phyloP scores from a whole-genome alignment of 805 yeast species.

The Teunomyces tritomae region DNA sequence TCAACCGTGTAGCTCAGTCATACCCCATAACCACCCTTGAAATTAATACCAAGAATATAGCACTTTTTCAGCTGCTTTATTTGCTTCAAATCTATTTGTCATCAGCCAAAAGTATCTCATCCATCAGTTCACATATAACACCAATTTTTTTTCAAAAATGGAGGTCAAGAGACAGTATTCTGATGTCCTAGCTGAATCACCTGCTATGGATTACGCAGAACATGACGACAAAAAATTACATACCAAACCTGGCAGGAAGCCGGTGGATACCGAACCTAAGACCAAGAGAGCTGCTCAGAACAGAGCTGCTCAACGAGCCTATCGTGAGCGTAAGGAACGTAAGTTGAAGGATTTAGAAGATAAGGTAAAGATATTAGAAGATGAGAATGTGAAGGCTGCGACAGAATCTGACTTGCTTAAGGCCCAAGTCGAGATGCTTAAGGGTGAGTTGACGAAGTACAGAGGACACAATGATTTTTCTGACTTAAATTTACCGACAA shows the following conservation, averaged over 20 bases:
- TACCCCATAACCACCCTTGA: background rate
- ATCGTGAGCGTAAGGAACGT: slow-evolving; percentile 87
- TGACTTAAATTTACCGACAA: slow-evolving; percentile 29
- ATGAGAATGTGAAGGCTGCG: slow-evolving; percentile 61
- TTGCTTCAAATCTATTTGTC: too few species aligned
- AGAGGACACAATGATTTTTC: slow-evolving; percentile 37
- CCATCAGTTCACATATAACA: too few species aligned
- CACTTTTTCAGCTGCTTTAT: too few species aligned
- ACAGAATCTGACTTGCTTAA: slow-evolving; percentile 73
- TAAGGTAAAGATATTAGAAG: slow-evolving; percentile 70
- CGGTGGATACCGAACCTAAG: slow-evolving; percentile 74
- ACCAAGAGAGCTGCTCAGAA: slow-evolving; percentile 93
- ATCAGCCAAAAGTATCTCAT: too few species aligned
- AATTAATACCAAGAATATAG: too few species aligned
- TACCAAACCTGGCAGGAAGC: slow-evolving; percentile 78
- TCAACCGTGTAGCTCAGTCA: background rate
- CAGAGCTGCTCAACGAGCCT: slow-evolving; percentile 97
- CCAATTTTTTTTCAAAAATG: background rate
- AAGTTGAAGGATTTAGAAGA: slow-evolving; percentile 84
- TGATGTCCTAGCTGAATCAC: slow-evolving; percentile 10
- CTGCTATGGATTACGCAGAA: slow-evolving; percentile 5
- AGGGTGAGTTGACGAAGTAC: slow-evolving; percentile 65
- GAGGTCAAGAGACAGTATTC: slow-evolving; percentile 28
- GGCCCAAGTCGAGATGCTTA: slow-evolving; percentile 71
- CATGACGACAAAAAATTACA: slow-evolving; percentile 39